Percentiles rank a stretch among this genome's conserved stretches.
Evolutionary conservation across 2,329 filamentous ascomycete genomes (phyloP).

Genomic region (Coniochaeta sp.): DNA sequence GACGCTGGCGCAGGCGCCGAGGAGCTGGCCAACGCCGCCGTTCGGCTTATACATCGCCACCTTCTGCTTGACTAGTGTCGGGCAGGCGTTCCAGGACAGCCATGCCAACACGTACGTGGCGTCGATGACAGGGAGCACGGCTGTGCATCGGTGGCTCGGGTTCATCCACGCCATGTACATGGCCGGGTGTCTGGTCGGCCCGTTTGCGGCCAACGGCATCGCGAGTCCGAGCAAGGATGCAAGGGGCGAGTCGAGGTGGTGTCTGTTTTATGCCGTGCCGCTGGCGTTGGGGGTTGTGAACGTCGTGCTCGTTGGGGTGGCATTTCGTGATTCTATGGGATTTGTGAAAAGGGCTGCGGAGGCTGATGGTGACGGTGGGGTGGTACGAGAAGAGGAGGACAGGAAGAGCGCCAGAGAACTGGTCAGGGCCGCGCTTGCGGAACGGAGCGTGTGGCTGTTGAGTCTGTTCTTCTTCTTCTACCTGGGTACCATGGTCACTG

Average conservation of each 20-base stretch:
- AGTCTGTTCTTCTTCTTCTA: conserved; percentile 60
- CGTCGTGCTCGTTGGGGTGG: conserved; percentile 33
- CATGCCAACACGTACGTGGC: conserved; percentile 57
- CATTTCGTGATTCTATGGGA: conserved; percentile 41
- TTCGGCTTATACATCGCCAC: conserved; percentile 50
- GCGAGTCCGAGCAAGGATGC: conserved; percentile 26
- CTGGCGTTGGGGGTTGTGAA: conserved; percentile 46
- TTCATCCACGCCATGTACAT: conserved; percentile 59
- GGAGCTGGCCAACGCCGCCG: conserved; percentile 44
- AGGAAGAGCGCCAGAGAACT: conserved; percentile 29
- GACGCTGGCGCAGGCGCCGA: conserved; percentile 42
- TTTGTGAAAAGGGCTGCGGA: conserved; percentile 15
- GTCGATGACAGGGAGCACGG: conserved; percentile 25
- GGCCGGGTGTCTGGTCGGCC: conserved; percentile 47
- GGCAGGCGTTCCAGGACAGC: conserved; percentile 57
- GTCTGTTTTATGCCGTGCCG: conserved; percentile 48
- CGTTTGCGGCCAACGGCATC: conserved; percentile 46
- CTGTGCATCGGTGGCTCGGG: conserved; percentile 52
- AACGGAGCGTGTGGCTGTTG: conserved; percentile 46
- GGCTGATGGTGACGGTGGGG: background rate
- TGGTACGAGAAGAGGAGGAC: conserved; percentile 11
- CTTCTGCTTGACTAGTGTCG: conserved; percentile 50
- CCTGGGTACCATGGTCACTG: conserved; percentile 47
- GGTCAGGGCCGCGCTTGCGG: conserved; percentile 35
- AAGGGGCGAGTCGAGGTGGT: conserved; percentile 32